Evolutionary conservation across 2,329 filamentous ascomycete genomes (phyloP).

Genomic region (Colletotrichum theobromicola): DNA sequence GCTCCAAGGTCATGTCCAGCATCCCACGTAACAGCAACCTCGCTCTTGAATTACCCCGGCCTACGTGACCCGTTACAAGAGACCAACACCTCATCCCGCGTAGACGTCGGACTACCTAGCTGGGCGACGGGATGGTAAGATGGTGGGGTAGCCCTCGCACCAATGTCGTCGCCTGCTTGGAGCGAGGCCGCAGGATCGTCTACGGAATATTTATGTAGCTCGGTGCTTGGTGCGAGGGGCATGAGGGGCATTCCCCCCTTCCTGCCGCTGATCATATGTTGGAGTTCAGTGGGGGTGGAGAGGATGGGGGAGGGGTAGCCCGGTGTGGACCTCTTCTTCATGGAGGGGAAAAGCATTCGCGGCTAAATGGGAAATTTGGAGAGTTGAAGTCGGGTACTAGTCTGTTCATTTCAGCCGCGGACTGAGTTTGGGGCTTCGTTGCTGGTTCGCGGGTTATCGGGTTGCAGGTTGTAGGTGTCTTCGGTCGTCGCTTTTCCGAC

Average conservation of each 20-base stretch:
- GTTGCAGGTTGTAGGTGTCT: not conserved
- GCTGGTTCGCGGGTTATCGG: not conserved
- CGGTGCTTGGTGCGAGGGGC: not conserved
- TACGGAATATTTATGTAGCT: not conserved
- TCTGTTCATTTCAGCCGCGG: not conserved
- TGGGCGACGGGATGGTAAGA: not conserved
- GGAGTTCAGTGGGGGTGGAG: slow-evolving; percentile 9
- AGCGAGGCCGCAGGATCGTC: not conserved
- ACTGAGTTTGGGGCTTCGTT: not conserved
- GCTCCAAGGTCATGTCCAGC: not conserved
- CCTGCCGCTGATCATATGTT: not conserved
- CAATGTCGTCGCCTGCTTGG: not conserved
- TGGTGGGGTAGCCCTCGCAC: not conserved
- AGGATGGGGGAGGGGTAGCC: not conserved
- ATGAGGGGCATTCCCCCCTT: not conserved
- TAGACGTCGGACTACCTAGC: not conserved
- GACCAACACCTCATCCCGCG: not conserved
- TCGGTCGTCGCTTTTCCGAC: not conserved
- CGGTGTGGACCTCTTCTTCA: not conserved
- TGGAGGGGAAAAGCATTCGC: not conserved
- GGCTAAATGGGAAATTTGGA: slow-evolving; percentile 13
- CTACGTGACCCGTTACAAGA: not conserved
- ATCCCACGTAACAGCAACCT: not conserved
- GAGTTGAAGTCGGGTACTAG: not conserved
- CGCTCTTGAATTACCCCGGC: slow-evolving; percentile 16